Percentiles rank a stretch among this genome's conserved stretches.
phyloP scores from a whole-genome alignment of 1,284 basidiomycete genomes.

The Phylloboletellus chloephorus region DNA sequence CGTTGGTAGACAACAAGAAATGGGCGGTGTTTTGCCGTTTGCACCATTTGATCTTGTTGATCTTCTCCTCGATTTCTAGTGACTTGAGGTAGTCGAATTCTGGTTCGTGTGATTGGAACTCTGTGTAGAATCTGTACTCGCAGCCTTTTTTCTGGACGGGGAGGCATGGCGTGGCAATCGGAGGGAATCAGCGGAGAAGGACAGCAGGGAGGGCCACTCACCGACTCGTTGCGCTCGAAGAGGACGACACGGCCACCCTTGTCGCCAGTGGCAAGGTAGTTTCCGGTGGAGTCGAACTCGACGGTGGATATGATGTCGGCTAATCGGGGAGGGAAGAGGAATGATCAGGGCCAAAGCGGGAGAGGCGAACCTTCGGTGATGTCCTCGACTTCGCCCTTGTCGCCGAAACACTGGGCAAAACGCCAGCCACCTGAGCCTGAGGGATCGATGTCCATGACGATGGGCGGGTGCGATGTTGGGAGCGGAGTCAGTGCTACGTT shows the following conservation, averaged over 20 bases:
- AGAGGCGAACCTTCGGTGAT: conserved; percentile 85
- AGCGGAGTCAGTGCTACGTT: conserved; percentile 7
- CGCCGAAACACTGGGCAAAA: conserved; percentile 99
- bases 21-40: conserved; percentile 96
- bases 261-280: conserved; percentile 99
- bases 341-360: conserved; percentile 21
- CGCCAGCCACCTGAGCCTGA: conserved; percentile 89
- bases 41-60: conserved; percentile 99
- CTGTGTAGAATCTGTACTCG: conserved; percentile 99
- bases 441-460: conserved; percentile 71
- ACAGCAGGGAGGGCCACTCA: conserved; percentile 41
- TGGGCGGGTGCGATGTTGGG: conserved; percentile 11
- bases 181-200: conserved; percentile 28
- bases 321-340: conserved; percentile 37
- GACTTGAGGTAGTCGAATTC: conserved; percentile 99
- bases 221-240: conserved; percentile 97
- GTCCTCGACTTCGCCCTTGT: conserved; percentile 98
- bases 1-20: conserved; percentile 96
- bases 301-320: conserved; percentile 99
- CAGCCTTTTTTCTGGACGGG: conserved; percentile 90
- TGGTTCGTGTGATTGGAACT: conserved; percentile 99
- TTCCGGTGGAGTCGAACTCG: conserved; percentile 99
- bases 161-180: conserved; percentile 20
- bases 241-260: conserved; percentile 98
- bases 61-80: conserved; percentile 99